Conservation (phyloP, 768 basidiomycete species). For the Suillus alpinus region DNA sequence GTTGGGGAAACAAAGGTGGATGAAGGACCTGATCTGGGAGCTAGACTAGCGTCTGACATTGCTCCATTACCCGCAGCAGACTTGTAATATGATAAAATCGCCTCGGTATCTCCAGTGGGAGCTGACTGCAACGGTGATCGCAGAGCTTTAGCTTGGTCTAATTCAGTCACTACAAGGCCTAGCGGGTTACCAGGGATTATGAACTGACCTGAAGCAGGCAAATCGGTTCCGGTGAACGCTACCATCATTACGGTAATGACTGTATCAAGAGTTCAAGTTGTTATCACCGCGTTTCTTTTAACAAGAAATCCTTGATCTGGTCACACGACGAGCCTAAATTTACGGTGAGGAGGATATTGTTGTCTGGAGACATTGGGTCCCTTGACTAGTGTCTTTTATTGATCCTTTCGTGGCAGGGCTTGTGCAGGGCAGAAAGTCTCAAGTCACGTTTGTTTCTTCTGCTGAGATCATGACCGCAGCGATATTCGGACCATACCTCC, state of each 20-base stretch:
- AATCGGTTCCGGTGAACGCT: background rate
- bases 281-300: background rate
- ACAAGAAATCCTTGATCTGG: background rate
- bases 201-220: slow-evolving; percentile 2
- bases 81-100: slow-evolving; percentile 53
- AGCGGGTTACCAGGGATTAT: background rate
- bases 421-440: background rate
- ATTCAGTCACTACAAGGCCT: background rate
- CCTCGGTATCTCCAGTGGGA: slow-evolving; percentile 38
- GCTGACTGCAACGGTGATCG: background rate
- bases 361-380: background rate
- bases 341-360: background rate
- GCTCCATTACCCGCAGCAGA: slow-evolving; percentile 43
- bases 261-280: background rate
- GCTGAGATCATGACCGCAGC: background rate
- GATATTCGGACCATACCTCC: background rate
- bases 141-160: background rate
- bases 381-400: background rate
- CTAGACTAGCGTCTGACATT: slow-evolving; percentile 19
- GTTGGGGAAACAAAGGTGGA: background rate
- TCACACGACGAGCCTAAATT: slow-evolving; percentile 2
- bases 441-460: background rate
- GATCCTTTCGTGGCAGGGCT: background rate
- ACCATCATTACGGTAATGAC: slow-evolving; percentile 1
- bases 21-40: slow-evolving; percentile 20